Conservation (phyloP, 2,329 filamentous ascomycete species). For the Cytospora paraplurivora region DNA sequence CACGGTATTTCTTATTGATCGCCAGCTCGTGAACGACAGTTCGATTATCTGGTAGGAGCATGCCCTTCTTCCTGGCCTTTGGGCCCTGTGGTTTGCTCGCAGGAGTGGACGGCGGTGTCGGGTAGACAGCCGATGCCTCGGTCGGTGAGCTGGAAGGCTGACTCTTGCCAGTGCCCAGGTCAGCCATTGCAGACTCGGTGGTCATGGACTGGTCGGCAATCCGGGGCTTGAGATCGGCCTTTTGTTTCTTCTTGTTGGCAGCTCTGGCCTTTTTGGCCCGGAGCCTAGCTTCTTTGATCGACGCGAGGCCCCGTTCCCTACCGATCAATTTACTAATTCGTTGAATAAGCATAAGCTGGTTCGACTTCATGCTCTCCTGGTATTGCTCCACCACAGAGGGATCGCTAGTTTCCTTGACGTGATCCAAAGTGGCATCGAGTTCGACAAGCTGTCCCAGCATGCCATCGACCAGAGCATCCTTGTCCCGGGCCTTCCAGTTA, state of each 20-base stretch:
- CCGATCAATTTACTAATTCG: conserved; percentile 79
- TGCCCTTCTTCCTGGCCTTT: conserved; percentile 21
- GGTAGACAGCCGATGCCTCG: conserved; percentile 49
- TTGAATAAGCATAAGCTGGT: conserved; percentile 77
- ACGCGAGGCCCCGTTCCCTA: conserved; percentile 69
- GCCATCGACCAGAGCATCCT: conserved; percentile 74
- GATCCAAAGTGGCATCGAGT: conserved; percentile 80
- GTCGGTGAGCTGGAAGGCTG: conserved; percentile 31
- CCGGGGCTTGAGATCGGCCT: conserved; percentile 71
- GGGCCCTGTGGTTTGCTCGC: conserved; percentile 16
- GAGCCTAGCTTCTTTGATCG: conserved; percentile 67
- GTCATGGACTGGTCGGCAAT: conserved; percentile 53
- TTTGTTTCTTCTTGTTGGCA: conserved; percentile 61
- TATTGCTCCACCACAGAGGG: conserved; percentile 76
- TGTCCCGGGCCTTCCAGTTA: conserved; percentile 81
- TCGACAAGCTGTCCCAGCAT: conserved; percentile 88
- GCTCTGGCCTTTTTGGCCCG: conserved; percentile 63
- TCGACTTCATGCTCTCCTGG: conserved; percentile 76
- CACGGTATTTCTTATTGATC: conserved; percentile 76
- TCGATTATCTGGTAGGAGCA: conserved; percentile 70
- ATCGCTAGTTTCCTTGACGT: conserved; percentile 76
- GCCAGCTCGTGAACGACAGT: conserved; percentile 77
- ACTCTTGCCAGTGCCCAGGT: conserved; percentile 41
- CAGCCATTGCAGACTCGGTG: conserved; percentile 42
- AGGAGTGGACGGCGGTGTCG: conserved; percentile 55